Conservation (phyloP, 2,329 filamentous ascomycete genomes). For the Penicillium sp. region DNA sequence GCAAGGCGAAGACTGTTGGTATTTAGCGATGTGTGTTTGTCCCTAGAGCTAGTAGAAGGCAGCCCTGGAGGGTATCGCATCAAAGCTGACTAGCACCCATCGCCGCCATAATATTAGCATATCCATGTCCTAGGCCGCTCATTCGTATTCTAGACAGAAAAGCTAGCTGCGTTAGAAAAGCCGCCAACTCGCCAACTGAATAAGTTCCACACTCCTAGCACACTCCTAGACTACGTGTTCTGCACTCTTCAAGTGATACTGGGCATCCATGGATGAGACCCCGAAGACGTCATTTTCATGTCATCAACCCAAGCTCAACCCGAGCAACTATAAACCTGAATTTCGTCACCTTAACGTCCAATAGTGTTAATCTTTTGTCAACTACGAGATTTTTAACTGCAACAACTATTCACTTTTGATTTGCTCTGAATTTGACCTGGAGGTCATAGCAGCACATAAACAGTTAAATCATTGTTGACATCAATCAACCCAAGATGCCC, state of each 20-base stretch:
- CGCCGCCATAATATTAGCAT: neutral
- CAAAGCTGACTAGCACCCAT: neutral
- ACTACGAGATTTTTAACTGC: no score
- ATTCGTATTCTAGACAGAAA: neutral
- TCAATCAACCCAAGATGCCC: constrained; percentile 16
- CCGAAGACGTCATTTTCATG: neutral
- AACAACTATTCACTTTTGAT: no score
- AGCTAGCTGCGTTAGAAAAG: neutral
- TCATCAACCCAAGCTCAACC: neutral
- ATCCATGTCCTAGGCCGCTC: neutral
- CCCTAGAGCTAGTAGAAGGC: neutral
- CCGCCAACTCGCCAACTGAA: neutral
- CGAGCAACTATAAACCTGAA: neutral
- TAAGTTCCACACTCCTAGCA: neutral
- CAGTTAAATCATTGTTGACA: neutral
- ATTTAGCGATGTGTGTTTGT: neutral
- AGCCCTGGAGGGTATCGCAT: neutral
- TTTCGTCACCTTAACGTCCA: neutral
- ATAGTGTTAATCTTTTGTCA: no score
- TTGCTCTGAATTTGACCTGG: neutral
- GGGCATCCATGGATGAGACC: no score
- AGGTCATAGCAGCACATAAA: neutral
- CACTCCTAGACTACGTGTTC: neutral
- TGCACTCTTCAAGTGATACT: neutral
- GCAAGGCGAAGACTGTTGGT: neutral